Evolutionary conservation across 179 eudicot genomes (phyloP).

Genomic region (Heliamphora pulchella): DNA sequence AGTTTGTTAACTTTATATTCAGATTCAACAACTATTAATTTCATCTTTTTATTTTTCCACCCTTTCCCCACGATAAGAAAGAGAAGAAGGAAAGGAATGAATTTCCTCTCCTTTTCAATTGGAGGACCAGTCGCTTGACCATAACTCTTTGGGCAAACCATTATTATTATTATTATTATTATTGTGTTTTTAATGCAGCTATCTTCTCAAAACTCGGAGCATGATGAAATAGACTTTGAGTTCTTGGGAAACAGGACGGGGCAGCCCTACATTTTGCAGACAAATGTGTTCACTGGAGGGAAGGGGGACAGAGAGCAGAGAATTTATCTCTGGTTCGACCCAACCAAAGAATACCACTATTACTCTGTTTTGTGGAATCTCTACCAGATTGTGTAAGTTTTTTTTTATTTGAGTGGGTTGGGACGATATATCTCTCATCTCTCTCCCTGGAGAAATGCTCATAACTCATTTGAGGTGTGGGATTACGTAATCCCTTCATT

Average conservation of each 20-base stretch:
- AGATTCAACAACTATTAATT: neutral
- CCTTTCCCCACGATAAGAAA: neutral
- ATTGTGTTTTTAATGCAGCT: constrained; percentile 26
- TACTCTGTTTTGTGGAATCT: constrained; percentile 71
- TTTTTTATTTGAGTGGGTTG: neutral
- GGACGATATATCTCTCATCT: too few relatives aligned
- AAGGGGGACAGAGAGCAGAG: constrained; percentile 72
- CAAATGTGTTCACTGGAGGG: constrained; percentile 77
- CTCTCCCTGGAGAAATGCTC: too few relatives aligned
- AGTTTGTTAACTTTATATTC: neutral
- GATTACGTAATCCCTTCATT: too few relatives aligned
- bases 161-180: neutral
- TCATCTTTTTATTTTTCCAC: neutral
- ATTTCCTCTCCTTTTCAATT: too few relatives aligned
- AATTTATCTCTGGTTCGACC: constrained; percentile 77
- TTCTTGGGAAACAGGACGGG: constrained; percentile 77
- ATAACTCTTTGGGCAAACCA: neutral
- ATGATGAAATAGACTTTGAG: constrained; percentile 81
- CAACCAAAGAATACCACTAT: constrained; percentile 53
- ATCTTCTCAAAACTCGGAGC: constrained; percentile 71
- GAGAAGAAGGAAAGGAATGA: neutral
- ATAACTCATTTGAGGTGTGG: too few relatives aligned
- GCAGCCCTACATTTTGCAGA: constrained; percentile 73
- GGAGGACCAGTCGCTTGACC: neutral
- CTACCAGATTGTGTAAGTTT: constrained; percentile 60